Evolutionary conservation across 306 rosid species (phyloP), one percentile per base, ranked within the genome.

Genomic region (Quercus suber): DNA sequence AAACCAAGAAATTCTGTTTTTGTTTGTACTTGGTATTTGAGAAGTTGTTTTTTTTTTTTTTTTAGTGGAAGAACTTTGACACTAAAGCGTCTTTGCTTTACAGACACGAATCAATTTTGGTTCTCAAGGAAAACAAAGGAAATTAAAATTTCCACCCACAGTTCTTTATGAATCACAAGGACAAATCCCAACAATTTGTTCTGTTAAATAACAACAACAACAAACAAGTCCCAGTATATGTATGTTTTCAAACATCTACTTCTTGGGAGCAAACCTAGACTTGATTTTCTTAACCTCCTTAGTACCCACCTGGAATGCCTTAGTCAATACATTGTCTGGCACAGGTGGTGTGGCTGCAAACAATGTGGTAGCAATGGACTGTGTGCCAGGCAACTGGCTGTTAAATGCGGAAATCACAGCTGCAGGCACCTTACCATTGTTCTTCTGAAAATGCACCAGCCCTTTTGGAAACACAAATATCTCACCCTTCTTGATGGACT

Each of bases 331-430:
- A 67, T 91, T 4, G 77, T 93, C 94, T 0, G 94, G 92, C 63
- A 95, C 93, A 0, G 86, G 79, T 10, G 99, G 98, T 0, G 84
- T 80, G 63, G 98, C 82, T 0, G 90, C 85, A 65, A 91, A 93
- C 83, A 91, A 83, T 15, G 96, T 80, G 70, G 86, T 52, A 61
- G 89, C 82, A 78, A 91, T 81, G 71, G 91, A 81, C 56, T 69
- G 89, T 3, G 98, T 91, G 0, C 99, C 99, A 3, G 94, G 99
- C 43, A 95, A 73, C 79, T 95, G 99, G 59, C 97, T 93, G 51
- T 91, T 93, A 79, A 95, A 90, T 1, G 85, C 99, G 3, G 98
- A 63, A 74, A 95, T 82, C 4, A 85, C 98, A 3, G 96, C 19
- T 15, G 98, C 97, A 19, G 88, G 56, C 1, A 20, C 82, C 5